A percentile compares a stretch with the other conserved stretches of the same genome.
Conservation (phyloP, 2,329 filamentous ascomycete genomes). For the Neodidymelliopsis sp. region DNA sequence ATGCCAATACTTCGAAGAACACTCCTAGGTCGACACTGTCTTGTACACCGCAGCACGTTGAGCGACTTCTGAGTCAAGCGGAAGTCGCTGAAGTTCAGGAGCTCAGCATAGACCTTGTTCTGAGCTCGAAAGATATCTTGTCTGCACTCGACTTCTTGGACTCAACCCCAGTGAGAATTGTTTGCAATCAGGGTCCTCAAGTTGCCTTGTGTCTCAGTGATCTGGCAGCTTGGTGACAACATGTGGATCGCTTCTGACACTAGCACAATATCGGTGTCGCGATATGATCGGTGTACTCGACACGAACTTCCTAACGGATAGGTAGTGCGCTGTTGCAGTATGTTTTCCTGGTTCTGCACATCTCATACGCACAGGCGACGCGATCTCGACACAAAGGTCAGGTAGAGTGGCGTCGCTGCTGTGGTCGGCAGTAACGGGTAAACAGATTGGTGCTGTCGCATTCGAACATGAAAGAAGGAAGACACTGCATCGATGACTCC, state of each 20-base stretch:
- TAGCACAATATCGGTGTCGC: conserved; percentile 4
- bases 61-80: conserved; percentile 18
- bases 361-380: conserved; percentile 8
- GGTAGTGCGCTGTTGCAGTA: conserved; percentile 11
- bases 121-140: conserved; percentile 17
- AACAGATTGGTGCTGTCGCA: conserved; percentile 9
- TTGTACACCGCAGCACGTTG: conserved; percentile 22
- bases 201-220: conserved; percentile 15
- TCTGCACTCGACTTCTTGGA: conserved; percentile 24
- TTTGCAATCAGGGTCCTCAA: background rate
- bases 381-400: conserved; percentile 4
- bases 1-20: conserved; percentile 24
- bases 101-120: conserved; percentile 22
- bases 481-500: conserved; percentile 3
- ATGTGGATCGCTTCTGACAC: conserved; percentile 8
- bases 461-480: background rate
- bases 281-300: background rate
- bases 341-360: conserved; percentile 8
- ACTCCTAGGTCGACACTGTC: conserved; percentile 16
- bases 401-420: conserved; percentile 7
- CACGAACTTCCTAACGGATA: conserved; percentile 8
- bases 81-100: conserved; percentile 20
- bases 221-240: conserved; percentile 7
- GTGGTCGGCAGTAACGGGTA: conserved; percentile 3
- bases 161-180: conserved; percentile 7